Percentiles rank a stretch among this genome's conserved stretches.
These are phyloP conservation scores for Pestalotiopsis sp. DNA, from an alignment of 2,329 filamentous ascomycete species.

Conservation along the genomic window DNA sequence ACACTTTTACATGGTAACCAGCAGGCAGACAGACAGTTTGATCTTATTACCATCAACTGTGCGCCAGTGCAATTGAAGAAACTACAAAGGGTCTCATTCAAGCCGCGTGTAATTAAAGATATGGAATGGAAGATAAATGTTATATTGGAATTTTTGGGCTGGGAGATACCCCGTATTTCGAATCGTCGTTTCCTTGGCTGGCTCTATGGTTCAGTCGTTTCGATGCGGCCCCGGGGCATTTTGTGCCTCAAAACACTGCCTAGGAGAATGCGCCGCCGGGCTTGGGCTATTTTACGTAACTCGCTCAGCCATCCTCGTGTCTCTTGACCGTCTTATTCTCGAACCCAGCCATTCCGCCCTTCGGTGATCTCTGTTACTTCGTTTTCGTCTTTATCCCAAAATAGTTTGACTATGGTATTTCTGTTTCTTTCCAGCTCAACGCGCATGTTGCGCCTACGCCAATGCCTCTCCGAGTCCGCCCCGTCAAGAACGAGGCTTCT, in stretches of 20 bases:
- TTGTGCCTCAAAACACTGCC: neutral
- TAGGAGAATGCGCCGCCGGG: neutral
- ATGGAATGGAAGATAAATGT: neutral
- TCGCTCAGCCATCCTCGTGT: neutral
- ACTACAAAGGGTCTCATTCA: neutral
- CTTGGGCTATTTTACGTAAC: neutral
- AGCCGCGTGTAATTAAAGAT: neutral
- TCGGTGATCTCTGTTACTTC: neutral
- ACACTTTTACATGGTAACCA: neutral
- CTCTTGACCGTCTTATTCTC: neutral
- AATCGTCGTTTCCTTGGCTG: neutral
- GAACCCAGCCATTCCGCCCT: neutral
- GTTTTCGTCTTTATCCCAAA: neutral
- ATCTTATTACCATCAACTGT: no score
- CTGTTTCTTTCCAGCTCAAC: neutral
- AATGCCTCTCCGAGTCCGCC: neutral
- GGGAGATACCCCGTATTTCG: neutral
- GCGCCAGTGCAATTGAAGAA: no score
- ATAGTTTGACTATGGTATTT: neutral
- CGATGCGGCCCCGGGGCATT: neutral
- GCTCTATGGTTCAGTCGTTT: neutral
- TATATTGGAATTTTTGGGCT: neutral
- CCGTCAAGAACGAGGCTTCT: constrained; percentile 2
- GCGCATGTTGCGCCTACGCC: neutral
- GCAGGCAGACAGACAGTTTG: no score